Evolutionary conservation across 768 basidiomycete genomes (phyloP), one percentile per base, ranked within the genome.

Genomic region (Termitomyces heimii): DNA sequence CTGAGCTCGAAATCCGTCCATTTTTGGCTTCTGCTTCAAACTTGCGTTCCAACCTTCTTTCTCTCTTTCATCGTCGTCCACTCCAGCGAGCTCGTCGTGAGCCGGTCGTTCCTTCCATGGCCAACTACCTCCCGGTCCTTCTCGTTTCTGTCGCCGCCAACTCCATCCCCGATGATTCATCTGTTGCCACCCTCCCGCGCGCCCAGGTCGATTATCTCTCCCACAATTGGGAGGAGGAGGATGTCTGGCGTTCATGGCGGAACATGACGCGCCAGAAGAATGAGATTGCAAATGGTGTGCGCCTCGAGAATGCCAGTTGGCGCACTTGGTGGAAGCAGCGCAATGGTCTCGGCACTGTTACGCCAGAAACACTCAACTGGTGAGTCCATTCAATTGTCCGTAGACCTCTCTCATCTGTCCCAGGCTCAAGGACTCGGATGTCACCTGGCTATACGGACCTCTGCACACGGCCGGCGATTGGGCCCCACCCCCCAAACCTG

Each of bases 291-390:
- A 98, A 99, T 69, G 96, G 96, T 47, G 79, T 89, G 48, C 79
- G 96, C 49, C 83, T 99, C 56, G 97, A 99, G 79, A 99, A 99
- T 67, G 97, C 97, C 9, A 92, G 89, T 59, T 99, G 96, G 96
- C 78, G 96, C 42, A 98, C 95, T 1, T 99, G 96, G 96, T 98
- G 95, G 88, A 98, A 98, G 75, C 95, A 98, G 81, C 79, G 96
- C 60, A 97, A 97, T 66, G 91, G 94, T 62, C 82, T 99, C 60
- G 92, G 88, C 76, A 99, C 96, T 0, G 81, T 99, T 69, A 89
- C 87, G 26, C 96, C 96, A 57, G 97, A 99, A 77, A 97, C 95
- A 4, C 84, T 99, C 65, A 99, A 99, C 71, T 99, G 96, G 96
- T 98, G 67, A 66, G 89, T 72, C 29, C 58, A 49, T 35, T 42